Conservation (phyloP, 495 filamentous ascomycete genomes). For the Trichoderma virens region DNA sequence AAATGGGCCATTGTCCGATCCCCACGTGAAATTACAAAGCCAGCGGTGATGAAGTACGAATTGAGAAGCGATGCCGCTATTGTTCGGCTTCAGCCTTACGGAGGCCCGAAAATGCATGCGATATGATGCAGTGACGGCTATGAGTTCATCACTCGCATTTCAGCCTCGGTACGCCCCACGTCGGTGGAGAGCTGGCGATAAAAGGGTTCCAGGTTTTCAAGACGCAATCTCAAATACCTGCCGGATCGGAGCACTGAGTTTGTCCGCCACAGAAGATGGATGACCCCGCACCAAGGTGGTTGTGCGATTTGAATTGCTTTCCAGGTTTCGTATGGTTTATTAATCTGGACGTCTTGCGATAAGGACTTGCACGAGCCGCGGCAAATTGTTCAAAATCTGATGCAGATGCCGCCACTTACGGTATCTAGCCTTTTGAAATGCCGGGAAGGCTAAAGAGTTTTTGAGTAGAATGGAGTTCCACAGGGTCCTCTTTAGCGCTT, state of each 20-base stretch:
- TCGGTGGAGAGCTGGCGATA: neutral
- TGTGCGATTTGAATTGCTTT: neutral
- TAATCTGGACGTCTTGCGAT: neutral
- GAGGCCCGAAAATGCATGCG: too few species aligned
- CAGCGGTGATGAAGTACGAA: neutral
- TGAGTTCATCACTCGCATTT: neutral
- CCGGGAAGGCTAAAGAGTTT: neutral
- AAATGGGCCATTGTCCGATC: neutral
- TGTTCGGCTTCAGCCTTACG: neutral
- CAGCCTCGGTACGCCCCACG: too few species aligned
- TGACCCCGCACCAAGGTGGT: neutral
- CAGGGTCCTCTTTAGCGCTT: neutral
- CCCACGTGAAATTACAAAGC: neutral
- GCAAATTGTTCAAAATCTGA: neutral
- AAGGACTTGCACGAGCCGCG: neutral
- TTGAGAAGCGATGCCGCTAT: neutral
- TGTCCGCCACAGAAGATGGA: neutral
- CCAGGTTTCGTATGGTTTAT: neutral
- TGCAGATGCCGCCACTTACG: neutral
- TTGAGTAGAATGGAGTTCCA: neutral
- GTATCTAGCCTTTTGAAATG: neutral
- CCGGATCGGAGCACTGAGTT: constrained; percentile 2
- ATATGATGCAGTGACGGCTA: neutral
- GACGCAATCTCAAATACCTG: neutral
- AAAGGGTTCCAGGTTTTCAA: too few species aligned